Evolutionary conservation across 2,329 filamentous ascomycete species (phyloP).

Genomic region (Pseudogymnoascus sp.): DNA sequence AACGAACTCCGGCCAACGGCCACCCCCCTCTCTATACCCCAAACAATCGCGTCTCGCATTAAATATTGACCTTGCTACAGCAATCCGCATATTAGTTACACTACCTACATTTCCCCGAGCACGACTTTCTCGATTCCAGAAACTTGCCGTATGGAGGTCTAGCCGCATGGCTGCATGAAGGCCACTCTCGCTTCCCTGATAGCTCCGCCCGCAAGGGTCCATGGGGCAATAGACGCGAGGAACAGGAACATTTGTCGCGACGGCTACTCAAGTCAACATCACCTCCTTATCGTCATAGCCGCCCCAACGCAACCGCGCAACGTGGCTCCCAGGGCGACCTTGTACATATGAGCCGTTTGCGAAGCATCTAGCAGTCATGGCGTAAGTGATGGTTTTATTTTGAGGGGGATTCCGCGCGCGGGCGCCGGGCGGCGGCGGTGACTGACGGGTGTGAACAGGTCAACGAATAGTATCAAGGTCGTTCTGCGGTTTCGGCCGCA

Average conservation of each 20-base stretch:
- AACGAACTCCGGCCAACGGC: not conserved
- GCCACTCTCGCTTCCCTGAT: conserved; percentile 1
- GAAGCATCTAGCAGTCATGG: conserved; percentile 7
- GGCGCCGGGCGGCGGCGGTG: not conserved
- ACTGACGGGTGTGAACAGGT: conserved; percentile 16
- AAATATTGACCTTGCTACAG: not conserved
- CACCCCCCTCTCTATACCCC: not conserved
- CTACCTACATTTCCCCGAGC: not conserved
- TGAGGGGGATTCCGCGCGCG: not conserved
- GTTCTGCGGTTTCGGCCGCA: conserved; percentile 96
- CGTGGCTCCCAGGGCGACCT: conserved; percentile 7
- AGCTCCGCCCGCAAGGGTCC: not conserved
- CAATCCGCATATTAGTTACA: not conserved
- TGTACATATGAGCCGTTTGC: not conserved
- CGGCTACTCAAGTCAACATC: not conserved
- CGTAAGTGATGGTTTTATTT: not conserved
- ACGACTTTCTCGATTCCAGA: not conserved
- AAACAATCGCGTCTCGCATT: conserved; percentile 5
- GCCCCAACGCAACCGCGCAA: not conserved
- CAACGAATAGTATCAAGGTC: conserved; percentile 66
- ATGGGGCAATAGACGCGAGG: not conserved
- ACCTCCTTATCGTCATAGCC: conserved; percentile 9
- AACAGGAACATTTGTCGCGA: conserved; percentile 6
- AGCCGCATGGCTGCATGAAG: conserved; percentile 1
- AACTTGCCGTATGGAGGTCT: not conserved